These are phyloP conservation scores for Sporothrix luriei DNA, from an alignment of 2,329 filamentous ascomycete species.

Conservation along the genomic window DNA sequence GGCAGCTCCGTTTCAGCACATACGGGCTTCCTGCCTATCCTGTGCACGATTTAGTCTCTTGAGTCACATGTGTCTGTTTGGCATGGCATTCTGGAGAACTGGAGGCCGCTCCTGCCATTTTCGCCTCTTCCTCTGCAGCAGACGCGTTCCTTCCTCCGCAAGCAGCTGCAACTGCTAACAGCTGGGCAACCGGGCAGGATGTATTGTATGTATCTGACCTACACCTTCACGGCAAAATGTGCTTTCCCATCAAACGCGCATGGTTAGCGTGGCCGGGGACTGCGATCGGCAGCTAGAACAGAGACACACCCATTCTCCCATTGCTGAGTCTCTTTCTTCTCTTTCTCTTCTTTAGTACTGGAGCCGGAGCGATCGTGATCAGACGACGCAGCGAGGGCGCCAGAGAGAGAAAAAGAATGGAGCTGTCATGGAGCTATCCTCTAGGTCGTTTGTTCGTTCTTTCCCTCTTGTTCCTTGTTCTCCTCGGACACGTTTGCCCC, in stretches of 20 bases:
- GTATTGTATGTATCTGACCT: too few species aligned
- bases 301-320: not conserved
- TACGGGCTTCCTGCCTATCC: not conserved
- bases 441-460: not conserved
- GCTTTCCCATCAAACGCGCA: slow-evolving; percentile 19
- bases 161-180: not conserved
- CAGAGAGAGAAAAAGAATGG: not conserved
- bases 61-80: not conserved
- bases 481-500: slow-evolving; percentile 4
- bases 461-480: not conserved
- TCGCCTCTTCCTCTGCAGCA: not conserved
- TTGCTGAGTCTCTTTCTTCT: not conserved
- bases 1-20: slow-evolving; percentile 14
- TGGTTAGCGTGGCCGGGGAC: slow-evolving; percentile 13
- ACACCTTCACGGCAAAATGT: not conserved
- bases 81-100: not conserved
- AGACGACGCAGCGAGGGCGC: slow-evolving; percentile 4
- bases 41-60: not conserved
- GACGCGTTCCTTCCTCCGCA: slow-evolving; percentile 7
- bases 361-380: not conserved
- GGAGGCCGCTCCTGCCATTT: slow-evolving; percentile 11
- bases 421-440: slow-evolving; percentile 2
- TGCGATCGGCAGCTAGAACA: slow-evolving; percentile 14
- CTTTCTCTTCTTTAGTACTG: not conserved
- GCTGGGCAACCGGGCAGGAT: not conserved